A percentile compares a stretch with the other conserved stretches of the same genome.
Conservation (phyloP, 306 rosid genomes). For the Ochetophila trinervis region DNA sequence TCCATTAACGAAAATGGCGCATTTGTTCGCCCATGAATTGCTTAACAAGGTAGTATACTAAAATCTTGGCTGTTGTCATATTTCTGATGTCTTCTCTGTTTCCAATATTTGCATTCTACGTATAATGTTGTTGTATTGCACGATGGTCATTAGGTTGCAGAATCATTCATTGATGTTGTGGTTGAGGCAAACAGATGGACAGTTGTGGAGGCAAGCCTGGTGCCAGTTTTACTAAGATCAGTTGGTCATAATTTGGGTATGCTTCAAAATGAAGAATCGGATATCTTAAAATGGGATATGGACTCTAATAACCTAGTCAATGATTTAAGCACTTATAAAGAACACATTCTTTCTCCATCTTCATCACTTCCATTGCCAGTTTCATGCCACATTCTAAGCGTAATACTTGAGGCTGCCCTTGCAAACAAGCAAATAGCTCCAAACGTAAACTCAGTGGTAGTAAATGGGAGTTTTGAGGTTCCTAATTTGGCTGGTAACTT, state of each 20-base stretch:
- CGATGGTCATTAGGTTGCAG: conserved; percentile 53
- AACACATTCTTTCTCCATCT: conserved; percentile 24
- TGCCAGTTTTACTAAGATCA: conserved; percentile 59
- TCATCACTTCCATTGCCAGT: conserved; percentile 44
- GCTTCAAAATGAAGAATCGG: conserved; percentile 39
- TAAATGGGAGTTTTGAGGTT: conserved; percentile 32
- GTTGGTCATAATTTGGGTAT: conserved; percentile 53
- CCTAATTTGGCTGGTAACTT: conserved; percentile 46
- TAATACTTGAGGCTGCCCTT: conserved; percentile 60
- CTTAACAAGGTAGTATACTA: conserved; percentile 57
- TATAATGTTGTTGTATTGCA: conserved; percentile 12
- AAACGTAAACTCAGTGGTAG: conserved; percentile 26
- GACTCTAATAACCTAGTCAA: conserved; percentile 21
- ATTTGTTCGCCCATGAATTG: conserved; percentile 44
- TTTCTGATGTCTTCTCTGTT: conserved; percentile 9
- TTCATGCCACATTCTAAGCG: conserved; percentile 62
- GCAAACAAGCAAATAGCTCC: conserved; percentile 31
- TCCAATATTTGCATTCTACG: conserved; percentile 17
- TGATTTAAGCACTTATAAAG: conserved; percentile 31
- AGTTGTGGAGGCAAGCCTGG: conserved; percentile 54
- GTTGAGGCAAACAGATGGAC: conserved; percentile 49
- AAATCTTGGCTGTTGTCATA: conserved; percentile 11
- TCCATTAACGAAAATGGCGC: conserved; percentile 55
- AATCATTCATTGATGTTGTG: conserved; percentile 54
- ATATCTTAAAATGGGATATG: conserved; percentile 37